Base-by-base conservation (phyloP, 352 stramenopile species). In the Globisporangium iwayamae region DNA sequence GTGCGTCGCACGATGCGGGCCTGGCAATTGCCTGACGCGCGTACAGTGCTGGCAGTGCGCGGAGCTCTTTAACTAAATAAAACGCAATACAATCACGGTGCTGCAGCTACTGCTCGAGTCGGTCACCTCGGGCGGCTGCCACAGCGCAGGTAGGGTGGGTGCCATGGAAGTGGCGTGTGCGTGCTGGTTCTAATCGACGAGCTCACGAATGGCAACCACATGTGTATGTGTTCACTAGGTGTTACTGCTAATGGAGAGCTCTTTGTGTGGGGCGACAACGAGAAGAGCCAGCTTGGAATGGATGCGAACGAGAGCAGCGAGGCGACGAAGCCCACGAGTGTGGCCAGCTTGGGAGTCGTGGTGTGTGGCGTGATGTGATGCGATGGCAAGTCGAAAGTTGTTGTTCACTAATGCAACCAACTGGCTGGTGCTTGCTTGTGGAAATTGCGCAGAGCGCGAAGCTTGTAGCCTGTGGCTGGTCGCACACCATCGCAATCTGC, bases 251-350 rank as follows among this genome's bases (percentile, higher is more conserved):
- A 67, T 39, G 72, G 78, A 4, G 22, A 63, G 32, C 68, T 95
- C 2, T 95, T 83, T 46, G 48, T 89, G 0, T 95, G 86, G 86
- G 86, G 86, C 3, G 80, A 83, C 7, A 76, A 90, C 60, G 83
- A 83, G 38, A 78, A 76, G 46, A 52, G 61, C 1, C 86, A 93
- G 50, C 62, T 93, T 11, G 76, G 71, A 45, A 22, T 56, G 22
- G 51, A 61, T 25, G 43, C 43, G 9, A 50, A 47, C 6, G 25
- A 63, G 30, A 34, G 38, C 13, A 18, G 28, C 39, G 48, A 68
- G 46, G 28, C 32, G 1, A 39, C 57, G 32, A 59, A 11, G 1
- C 56, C 45, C 4, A 34, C 34, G 25, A 56, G 46, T 6, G n/a
- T 63, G 39, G 59, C n/a, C 38, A 20, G 30, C 30, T 43, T 18